A percentile compares a stretch with the other conserved stretches of the same genome.
Conservation (phyloP, 208 protist species). For the Acanthamoeba castellanii region DNA sequence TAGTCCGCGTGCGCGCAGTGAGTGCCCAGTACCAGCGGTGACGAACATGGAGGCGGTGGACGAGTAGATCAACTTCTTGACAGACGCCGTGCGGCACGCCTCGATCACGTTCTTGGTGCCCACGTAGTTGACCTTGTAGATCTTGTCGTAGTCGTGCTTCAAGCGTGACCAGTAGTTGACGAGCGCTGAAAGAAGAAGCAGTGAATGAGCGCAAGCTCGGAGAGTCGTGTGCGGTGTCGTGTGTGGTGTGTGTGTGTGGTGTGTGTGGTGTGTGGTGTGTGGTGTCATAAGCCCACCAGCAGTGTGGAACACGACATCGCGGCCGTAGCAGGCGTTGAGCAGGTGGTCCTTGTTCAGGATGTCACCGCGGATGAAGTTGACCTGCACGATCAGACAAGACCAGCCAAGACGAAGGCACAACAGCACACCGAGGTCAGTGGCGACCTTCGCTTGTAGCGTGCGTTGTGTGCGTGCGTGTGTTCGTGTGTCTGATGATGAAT, state of each 20-base stretch:
- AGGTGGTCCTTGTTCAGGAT: slow-evolving; percentile 38
- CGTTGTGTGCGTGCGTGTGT: background rate
- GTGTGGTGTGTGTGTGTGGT: too few relatives aligned
- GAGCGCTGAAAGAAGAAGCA: background rate
- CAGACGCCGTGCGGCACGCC: background rate
- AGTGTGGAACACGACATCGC: slow-evolving; percentile 50
- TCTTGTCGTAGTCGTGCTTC: slow-evolving; percentile 3
- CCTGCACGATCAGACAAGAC: background rate
- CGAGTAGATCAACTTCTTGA: slow-evolving; percentile 3
- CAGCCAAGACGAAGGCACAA: background rate
- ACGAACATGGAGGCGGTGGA: background rate
- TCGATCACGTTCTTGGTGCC: slow-evolving; percentile 62
- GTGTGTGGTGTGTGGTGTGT: background rate
- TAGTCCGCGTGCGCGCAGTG: too few relatives aligned
- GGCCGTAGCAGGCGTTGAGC: slow-evolving; percentile 15
- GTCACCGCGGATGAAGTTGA: slow-evolving; percentile 28
- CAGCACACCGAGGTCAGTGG: too few relatives aligned
- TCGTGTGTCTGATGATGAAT: too few relatives aligned
- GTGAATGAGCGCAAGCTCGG: background rate
- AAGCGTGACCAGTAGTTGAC: slow-evolving; percentile 30
- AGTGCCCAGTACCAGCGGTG: background rate
- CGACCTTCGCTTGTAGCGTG: background rate
- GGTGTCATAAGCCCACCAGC: background rate
- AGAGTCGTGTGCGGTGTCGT: background rate
- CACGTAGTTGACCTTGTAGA: slow-evolving; percentile 13